A percentile compares a stretch with the other conserved stretches of the same genome.
Conservation (phyloP, 257 asterid species). For the Jacaranda copaia region DNA sequence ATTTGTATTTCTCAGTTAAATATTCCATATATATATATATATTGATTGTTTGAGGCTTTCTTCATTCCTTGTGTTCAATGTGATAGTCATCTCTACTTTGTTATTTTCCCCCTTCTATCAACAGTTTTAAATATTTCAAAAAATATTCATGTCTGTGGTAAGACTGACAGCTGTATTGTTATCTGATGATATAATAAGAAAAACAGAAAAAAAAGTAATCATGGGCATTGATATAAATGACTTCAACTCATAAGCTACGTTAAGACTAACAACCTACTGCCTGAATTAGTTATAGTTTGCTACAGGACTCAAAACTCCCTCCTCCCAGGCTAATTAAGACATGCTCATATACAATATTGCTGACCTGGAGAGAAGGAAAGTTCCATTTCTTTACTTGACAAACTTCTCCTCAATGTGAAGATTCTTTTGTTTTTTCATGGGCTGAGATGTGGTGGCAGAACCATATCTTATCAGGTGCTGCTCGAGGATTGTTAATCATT, state of each 20-base stretch:
- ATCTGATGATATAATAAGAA: background rate
- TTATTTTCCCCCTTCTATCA: background rate
- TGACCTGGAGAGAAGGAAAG: conserved; percentile 23
- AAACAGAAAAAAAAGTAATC: background rate
- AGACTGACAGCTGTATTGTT: background rate
- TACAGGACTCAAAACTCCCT: conserved; percentile 2
- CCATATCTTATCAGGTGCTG: background rate
- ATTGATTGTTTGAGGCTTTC: conserved; percentile 16
- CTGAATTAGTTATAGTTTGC: background rate
- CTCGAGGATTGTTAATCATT: background rate
- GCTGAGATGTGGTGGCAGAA: background rate
- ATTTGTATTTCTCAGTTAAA: conserved; percentile 2
- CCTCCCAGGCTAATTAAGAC: background rate
- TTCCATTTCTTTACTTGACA: conserved; percentile 15
- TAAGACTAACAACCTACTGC: background rate
- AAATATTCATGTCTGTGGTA: background rate
- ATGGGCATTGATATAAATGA: background rate
- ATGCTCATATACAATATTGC: conserved; percentile 24
- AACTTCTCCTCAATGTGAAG: conserved; percentile 12
- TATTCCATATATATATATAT: background rate
- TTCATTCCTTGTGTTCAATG: conserved; percentile 17
- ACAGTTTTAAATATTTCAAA: conserved; percentile 16
- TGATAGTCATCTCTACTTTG: conserved; percentile 15
- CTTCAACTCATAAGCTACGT: conserved; percentile 1
- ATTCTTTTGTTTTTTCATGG: background rate